Percentiles rank a stretch among this genome's conserved stretches.
Evolutionary conservation across 2,329 filamentous ascomycete species (phyloP).

Genomic region (Sclerotinia trifoliorum): DNA sequence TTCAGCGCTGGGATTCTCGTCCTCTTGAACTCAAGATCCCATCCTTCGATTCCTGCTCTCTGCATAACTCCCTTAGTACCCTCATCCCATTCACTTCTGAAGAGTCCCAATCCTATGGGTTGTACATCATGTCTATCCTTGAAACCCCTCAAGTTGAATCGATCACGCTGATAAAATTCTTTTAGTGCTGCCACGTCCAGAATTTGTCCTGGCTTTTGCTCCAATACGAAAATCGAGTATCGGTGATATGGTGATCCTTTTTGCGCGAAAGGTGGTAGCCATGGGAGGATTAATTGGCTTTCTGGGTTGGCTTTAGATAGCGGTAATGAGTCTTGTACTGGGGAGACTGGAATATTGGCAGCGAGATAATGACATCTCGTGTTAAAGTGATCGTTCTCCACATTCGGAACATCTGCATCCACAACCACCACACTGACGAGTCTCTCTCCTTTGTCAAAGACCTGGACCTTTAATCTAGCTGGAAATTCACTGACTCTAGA

Average conservation of each 20-base stretch:
- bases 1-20: slow-evolving; percentile 71
- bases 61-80: slow-evolving; percentile 85
- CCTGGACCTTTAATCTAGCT: slow-evolving; percentile 77
- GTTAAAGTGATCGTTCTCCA: slow-evolving; percentile 71
- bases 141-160: slow-evolving; percentile 74
- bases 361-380: slow-evolving; percentile 88
- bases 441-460: slow-evolving; percentile 78
- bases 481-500: slow-evolving; percentile 70
- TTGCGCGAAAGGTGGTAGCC: slow-evolving; percentile 82
- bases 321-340: slow-evolving; percentile 60
- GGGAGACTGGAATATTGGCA: slow-evolving; percentile 65
- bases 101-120: slow-evolving; percentile 81
- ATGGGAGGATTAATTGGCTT: slow-evolving; percentile 71
- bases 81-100: slow-evolving; percentile 88
- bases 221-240: slow-evolving; percentile 76
- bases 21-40: slow-evolving; percentile 80
- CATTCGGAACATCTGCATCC: slow-evolving; percentile 85
- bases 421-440: slow-evolving; percentile 82
- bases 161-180: slow-evolving; percentile 57
- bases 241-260: slow-evolving; percentile 92
- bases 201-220: slow-evolving; percentile 65
- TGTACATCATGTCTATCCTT: slow-evolving; percentile 65
- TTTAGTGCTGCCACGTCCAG: slow-evolving; percentile 60
- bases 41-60: slow-evolving; percentile 69
- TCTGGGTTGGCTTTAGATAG: slow-evolving; percentile 56